Conservation (phyloP, 2,329 filamentous ascomycete species). For the Sporothrix mexicana region DNA sequence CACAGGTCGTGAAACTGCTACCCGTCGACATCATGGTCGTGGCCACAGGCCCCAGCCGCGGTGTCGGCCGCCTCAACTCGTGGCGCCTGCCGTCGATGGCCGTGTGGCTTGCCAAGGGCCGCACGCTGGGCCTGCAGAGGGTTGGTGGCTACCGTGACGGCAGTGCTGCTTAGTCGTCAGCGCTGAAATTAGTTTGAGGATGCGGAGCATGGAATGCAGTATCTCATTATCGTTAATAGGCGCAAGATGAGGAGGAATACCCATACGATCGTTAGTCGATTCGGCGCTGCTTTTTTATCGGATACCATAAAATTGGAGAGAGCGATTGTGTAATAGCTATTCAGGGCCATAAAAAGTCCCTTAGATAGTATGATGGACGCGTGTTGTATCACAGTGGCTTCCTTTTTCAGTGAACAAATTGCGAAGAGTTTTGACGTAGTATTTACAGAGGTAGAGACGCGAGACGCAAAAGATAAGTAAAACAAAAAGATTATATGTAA, state of each 20-base stretch:
- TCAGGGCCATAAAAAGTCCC: too few relatives aligned
- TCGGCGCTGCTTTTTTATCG: not conserved
- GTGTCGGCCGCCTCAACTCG: constrained; percentile 53
- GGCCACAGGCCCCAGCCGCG: constrained; percentile 56
- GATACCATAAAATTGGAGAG: not conserved
- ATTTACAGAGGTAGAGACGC: not conserved
- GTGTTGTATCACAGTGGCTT: too few relatives aligned
- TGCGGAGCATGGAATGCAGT: constrained; percentile 15
- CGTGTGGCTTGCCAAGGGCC: constrained; percentile 59
- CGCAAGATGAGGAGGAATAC: not conserved
- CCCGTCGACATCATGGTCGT: constrained; percentile 57
- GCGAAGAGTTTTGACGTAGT: not conserved
- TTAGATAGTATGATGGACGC: not conserved
- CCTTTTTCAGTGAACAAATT: too few relatives aligned
- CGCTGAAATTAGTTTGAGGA: not conserved
- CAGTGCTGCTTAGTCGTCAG: constrained; percentile 45
- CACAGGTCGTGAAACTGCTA: constrained; percentile 53
- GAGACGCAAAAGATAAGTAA: not conserved
- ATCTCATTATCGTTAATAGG: not conserved
- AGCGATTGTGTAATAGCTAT: not conserved
- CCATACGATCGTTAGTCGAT: not conserved
- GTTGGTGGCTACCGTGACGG: constrained; percentile 56
- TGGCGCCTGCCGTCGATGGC: constrained; percentile 58
- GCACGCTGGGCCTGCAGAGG: constrained; percentile 55
- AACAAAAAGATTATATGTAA: constrained; percentile 1